Percentiles rank a stretch among this genome's conserved stretches.
phyloP scores from a whole-genome alignment of 805 yeast genomes.

The Wickerhamiella alocasiicola region DNA sequence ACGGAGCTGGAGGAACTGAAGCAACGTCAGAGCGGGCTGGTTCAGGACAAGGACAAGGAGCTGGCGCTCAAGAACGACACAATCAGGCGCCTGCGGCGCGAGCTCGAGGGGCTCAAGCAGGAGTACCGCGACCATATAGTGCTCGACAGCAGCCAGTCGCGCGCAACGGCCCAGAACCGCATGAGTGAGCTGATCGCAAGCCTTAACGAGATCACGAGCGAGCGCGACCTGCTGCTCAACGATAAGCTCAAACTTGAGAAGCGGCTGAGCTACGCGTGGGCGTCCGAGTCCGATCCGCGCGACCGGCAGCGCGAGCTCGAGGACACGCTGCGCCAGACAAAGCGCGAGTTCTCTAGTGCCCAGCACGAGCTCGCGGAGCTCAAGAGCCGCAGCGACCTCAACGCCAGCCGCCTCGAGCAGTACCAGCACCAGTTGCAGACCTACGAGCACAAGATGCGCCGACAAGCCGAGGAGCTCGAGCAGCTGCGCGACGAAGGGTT shows the following conservation, averaged over 20 bases:
- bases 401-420: conserved; percentile 22
- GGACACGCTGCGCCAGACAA: conserved; percentile 27
- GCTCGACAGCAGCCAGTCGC: neutral
- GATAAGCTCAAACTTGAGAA: conserved; percentile 38
- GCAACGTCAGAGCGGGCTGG: conserved; percentile 11
- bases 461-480: conserved; percentile 29
- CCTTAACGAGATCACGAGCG: conserved; percentile 47
- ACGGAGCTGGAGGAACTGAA: conserved; percentile 29
- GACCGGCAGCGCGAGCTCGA: conserved; percentile 19
- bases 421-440: conserved; percentile 41
- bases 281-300: conserved; percentile 29
- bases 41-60: conserved; percentile 4
- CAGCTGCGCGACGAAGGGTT: conserved; percentile 28
- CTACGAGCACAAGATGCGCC: conserved; percentile 36
- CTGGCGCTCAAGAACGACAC: conserved; percentile 10
- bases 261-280: conserved; percentile 33
- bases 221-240: conserved; percentile 47
- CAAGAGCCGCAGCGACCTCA: conserved; percentile 20
- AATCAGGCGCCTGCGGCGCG: conserved; percentile 7
- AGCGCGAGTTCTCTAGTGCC: conserved; percentile 17
- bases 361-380: conserved; percentile 21
- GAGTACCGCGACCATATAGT: conserved; percentile 4
- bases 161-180: conserved; percentile 27
- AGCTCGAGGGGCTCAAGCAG: conserved; percentile 5
- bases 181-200: conserved; percentile 44